Evolutionary conservation across 148 eudicot species (phyloP), one percentile per base, ranked within the genome.

Genomic region (Nepenthes gracilis): DNA sequence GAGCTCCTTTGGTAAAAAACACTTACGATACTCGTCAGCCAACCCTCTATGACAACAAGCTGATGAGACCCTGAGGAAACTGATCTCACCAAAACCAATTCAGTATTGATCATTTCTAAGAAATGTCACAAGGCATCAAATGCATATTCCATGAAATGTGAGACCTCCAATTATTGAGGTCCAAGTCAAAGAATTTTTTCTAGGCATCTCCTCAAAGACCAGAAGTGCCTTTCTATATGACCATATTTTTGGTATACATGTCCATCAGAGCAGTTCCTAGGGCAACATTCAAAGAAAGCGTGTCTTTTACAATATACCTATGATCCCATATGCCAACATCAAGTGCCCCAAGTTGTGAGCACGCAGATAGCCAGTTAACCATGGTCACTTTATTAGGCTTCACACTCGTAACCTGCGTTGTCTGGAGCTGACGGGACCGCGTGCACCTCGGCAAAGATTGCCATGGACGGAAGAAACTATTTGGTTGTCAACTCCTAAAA

Each of bases 21-120:
- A 70, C 14, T 40, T 63, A 15, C 77, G 83, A 43, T 83, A 83
- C 71, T 84, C 77, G 57, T 76, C 72, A 51, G 78, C 78, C 63
- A 84, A 70, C 63, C 89, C 89, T 57, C 85, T 85, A 70, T 84
- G 89, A 58, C 89, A 84, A 59, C 89, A 84, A 37, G 89, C 89
- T 38, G 79, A 70, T 51, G 81, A 57, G 47, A 78, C 60, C 43
- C 85, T 83, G 36, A 84, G 70, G 68, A 71, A 84, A 45, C 85
- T 81, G 50, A 84, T 62, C 55, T 78, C 89, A 59, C 85, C 5
- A 83, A 85, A 32, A 60, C 35, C 56, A 81, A 51, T 69, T 85
- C 85, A 60, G 48, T 43, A 43, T 81, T 74, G 61, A 78, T 58
- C 85, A 84, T 84, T 57, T 54, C 57, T 0, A 38, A 64, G 52